Base-by-base conservation (phyloP, 2,329 filamentous ascomycete genomes). In the Talaromyces albobiverticillius region DNA sequence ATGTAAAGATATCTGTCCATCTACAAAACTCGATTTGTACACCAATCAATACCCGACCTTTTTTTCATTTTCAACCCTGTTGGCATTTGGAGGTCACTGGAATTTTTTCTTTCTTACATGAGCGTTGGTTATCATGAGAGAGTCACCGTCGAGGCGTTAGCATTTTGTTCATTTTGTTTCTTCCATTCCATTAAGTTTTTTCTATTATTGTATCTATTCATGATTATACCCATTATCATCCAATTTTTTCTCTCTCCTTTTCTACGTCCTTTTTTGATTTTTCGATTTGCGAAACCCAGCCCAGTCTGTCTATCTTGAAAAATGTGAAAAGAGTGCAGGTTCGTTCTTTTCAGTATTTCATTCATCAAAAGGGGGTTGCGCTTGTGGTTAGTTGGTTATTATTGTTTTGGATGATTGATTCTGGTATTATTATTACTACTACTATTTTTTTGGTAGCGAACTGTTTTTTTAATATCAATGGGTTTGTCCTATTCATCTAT, bases 1-100 rank as follows among this genome's bases (percentile, higher is more conserved):
- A 71, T 72, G 68, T 65, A 71, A 57, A 60, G 58, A 29, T 18
- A 45, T n/a, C n/a, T n/a, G n/a, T n/a, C n/a, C n/a, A n/a, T n/a
- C n/a, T n/a, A n/a, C n/a, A n/a, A n/a, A n/a, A n/a, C n/a, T n/a
- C n/a, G n/a, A n/a, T n/a, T n/a, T n/a, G n/a, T n/a, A n/a, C n/a
- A n/a, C n/a, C n/a, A n/a, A n/a, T n/a, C n/a, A n/a, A n/a, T n/a
- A n/a, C n/a, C n/a, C 16, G 36, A 16, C 36, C 5, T 40, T 40
- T 18, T 8, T 5, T 38, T 22, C 32, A 20, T 41, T 50, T 23
- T 32, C 47, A 29, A 32, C n/a, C n/a, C n/a, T n/a, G n/a, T n/a
- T n/a, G n/a, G n/a, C n/a, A 26, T 29, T 3, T 10, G 23, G 18
- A 50, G 34, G 34, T 42, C 23, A 16, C 36, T 34, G 3, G 46